These are phyloP conservation scores for Sporothrix luriei DNA, from an alignment of 2,329 filamentous ascomycete species.

Conservation along the genomic window DNA sequence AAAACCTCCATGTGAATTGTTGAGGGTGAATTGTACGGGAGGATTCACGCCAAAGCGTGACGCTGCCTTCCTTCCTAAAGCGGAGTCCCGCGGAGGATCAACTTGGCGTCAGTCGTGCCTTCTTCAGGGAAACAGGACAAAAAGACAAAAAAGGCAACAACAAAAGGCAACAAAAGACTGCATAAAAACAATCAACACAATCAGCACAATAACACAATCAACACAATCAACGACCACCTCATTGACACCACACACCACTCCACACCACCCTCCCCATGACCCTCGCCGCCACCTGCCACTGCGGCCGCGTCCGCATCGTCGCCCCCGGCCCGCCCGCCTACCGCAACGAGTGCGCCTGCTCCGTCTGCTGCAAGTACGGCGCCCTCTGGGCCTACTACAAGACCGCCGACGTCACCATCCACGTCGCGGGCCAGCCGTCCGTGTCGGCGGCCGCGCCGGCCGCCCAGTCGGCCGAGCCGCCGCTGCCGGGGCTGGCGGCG, in stretches of 20 bases:
- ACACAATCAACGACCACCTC: neutral
- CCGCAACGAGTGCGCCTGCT: slow-evolving; percentile 38
- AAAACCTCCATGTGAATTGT: no score
- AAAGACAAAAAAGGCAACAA: no score
- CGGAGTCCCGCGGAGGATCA: no score
- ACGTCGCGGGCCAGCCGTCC: neutral
- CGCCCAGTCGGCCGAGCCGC: neutral
- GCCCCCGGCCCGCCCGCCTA: slow-evolving; percentile 31
- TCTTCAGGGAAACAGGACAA: no score
- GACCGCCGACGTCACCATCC: neutral
- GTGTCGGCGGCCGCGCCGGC: slow-evolving; percentile 25
- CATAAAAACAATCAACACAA: no score
- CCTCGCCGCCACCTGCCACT: slow-evolving; percentile 35
- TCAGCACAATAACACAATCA: no score
- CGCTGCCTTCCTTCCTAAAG: no score
- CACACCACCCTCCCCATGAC: neutral
- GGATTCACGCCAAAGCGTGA: no score
- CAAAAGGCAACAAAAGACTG: no score
- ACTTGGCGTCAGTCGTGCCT: no score
- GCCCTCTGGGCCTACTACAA: slow-evolving; percentile 37
- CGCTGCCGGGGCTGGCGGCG: slow-evolving; percentile 10
- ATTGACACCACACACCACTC: neutral
- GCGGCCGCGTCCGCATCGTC: slow-evolving; percentile 35
- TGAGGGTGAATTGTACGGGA: no score
- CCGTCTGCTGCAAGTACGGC: slow-evolving; percentile 38